Evolutionary conservation across 345 rosid species (phyloP).

Genomic region (Rubroshorea leprosula): DNA sequence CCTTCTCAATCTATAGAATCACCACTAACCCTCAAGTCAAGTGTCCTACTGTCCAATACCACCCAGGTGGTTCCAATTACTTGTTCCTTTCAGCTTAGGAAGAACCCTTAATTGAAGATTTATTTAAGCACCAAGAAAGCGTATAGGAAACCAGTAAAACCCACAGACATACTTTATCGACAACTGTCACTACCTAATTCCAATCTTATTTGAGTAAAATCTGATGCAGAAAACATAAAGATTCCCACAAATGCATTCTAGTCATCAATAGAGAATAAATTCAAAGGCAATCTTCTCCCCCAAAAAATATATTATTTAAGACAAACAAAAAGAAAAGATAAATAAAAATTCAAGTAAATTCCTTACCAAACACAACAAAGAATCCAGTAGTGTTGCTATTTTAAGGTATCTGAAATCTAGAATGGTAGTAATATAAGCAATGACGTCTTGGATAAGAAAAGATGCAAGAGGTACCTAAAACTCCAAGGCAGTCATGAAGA

Average conservation of each 20-base stretch:
- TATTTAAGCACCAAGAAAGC: too few relatives aligned
- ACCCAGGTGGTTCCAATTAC: too few relatives aligned
- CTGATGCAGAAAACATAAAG: constrained; percentile 7
- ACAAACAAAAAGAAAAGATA: too few relatives aligned
- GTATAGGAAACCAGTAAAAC: too few relatives aligned
- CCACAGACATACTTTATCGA: neutral
- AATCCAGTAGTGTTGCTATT: neutral
- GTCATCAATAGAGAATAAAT: constrained; percentile 3
- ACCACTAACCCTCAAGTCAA: too few relatives aligned
- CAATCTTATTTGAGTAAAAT: neutral
- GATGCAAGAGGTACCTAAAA: constrained; percentile 37
- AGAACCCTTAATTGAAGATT: too few relatives aligned
- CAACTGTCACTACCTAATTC: neutral
- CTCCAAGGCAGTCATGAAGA: constrained; percentile 74
- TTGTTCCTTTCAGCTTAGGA: too few relatives aligned
- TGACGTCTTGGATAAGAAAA: neutral
- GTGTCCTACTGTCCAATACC: too few relatives aligned
- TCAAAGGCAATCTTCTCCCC: neutral
- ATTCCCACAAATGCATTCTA: constrained; percentile 1
- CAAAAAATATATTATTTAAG: neutral
- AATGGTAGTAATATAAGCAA: neutral
- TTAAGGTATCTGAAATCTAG: too few relatives aligned
- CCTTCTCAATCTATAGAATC: too few relatives aligned
- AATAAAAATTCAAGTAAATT: neutral
- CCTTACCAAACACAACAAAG: neutral